Conservation (phyloP, 257 asterid species). For the Capsicum baccatum region DNA sequence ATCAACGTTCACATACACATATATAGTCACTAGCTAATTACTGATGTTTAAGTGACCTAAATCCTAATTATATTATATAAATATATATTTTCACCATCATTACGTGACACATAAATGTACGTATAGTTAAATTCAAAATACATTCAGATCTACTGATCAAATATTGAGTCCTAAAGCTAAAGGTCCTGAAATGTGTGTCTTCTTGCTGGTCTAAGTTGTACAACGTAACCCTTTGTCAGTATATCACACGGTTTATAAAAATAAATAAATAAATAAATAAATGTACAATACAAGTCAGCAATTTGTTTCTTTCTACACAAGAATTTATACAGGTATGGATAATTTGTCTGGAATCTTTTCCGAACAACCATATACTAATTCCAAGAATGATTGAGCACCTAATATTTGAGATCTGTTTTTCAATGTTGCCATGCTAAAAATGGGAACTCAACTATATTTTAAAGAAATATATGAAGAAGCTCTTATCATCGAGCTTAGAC, state of each 20-base stretch:
- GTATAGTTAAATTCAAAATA: background rate
- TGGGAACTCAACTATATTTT: background rate
- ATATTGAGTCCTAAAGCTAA: background rate
- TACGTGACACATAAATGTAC: background rate
- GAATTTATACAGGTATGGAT: background rate
- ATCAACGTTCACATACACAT: background rate
- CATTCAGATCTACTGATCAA: background rate
- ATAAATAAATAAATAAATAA: background rate
- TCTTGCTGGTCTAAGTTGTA: background rate
- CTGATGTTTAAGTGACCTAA: background rate
- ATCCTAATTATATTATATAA: background rate
- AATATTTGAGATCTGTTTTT: background rate
- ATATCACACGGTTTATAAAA: background rate
- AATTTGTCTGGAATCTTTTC: background rate
- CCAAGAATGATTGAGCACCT: slow-evolving; percentile 12
- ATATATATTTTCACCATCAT: background rate
- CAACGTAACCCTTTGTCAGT: background rate
- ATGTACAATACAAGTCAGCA: background rate
- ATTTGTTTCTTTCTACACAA: background rate
- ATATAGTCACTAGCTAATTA: background rate
- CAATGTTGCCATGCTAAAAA: background rate
- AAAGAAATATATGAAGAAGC: background rate
- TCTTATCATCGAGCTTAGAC: background rate
- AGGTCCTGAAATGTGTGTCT: background rate
- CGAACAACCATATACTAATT: background rate